Base-by-base conservation (phyloP, 179 eudicot species). In the Corrigiola litoralis region DNA sequence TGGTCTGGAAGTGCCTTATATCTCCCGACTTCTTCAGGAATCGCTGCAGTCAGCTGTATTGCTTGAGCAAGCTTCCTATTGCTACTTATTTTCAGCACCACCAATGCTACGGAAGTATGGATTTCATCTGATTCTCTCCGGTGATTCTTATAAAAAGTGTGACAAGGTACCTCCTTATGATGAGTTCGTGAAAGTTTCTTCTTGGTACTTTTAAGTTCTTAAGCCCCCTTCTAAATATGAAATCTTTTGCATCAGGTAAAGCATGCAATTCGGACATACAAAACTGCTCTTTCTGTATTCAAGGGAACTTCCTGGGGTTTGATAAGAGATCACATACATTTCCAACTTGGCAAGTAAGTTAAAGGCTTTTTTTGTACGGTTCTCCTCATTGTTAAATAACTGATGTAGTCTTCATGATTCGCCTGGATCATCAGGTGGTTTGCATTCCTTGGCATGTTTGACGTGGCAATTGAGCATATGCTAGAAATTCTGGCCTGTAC, bases 31-130 rank as follows among this genome's bases (percentile, higher is more conserved):
- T 29, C 75, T 50, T 69, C 75, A 94, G 99, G 99, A 88, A 69
- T 92, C 92, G 49, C 71, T 94, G 60, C 82, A 84, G 83, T 82
- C 95, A 16, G 99, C 99, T 33, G 91, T 90, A 24, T 76, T 94
- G 96, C 95, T 94, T 60, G 99, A 94, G 81, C 99, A 94, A 88
- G 96, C 99, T 74, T 87, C 99, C 54, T 94, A 86, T 65, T 94
- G 99, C 78, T 94, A 86, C 81, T 81, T 94, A 77, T 73, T 76
- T 31, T 82, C 97, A 34, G 74, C 68, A 65, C 99, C 99, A 68
- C 82, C 90, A 55, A 80, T 94, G 97, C 66, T 90, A 51, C 86
- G 99, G 70, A 94, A 94, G 72, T 90, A 94, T 77, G 99, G 99
- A 66, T 94, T 94, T 78, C 97, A 94, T 76, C 99, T 90, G 68